phyloP scores from a whole-genome alignment of 2,329 filamentous ascomycete genomes.

The Capronia coronata region DNA sequence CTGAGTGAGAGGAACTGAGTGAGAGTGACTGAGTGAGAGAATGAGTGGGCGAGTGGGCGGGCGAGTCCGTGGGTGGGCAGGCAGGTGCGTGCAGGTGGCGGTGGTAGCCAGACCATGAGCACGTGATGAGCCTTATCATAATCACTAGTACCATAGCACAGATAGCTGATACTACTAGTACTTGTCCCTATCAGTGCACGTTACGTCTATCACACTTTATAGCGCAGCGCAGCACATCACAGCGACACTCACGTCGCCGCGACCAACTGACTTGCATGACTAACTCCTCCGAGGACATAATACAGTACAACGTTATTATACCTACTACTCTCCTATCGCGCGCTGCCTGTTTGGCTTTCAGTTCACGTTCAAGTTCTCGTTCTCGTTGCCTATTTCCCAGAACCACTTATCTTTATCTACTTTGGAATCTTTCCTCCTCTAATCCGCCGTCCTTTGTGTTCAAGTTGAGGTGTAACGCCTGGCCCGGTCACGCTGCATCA shows the following conservation, averaged over 20 bases:
- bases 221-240: no score
- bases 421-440: constrained; percentile 1
- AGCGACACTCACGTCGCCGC: not conserved
- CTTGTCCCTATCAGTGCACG: no score
- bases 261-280: constrained; percentile 7
- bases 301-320: not conserved
- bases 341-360: constrained; percentile 2
- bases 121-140: not conserved
- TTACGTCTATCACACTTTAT: no score
- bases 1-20: no score
- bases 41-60: no score
- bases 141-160: no score
- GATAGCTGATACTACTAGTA: no score
- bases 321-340: constrained; percentile 1
- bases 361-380: no score
- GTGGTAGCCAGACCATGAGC: not conserved
- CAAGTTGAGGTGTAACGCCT: not conserved
- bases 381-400: not conserved
- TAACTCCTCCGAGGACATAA: constrained; percentile 1
- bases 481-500: constrained; percentile 11
- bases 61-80: no score
- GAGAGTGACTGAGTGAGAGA: no score
- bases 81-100: not conserved
- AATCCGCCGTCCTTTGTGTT: constrained; percentile 4
- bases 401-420: constrained; percentile 10